Evolutionary conservation across 371 early-diverging fungal species (phyloP).

Genomic region (Dinochytrium kinnereticum): DNA sequence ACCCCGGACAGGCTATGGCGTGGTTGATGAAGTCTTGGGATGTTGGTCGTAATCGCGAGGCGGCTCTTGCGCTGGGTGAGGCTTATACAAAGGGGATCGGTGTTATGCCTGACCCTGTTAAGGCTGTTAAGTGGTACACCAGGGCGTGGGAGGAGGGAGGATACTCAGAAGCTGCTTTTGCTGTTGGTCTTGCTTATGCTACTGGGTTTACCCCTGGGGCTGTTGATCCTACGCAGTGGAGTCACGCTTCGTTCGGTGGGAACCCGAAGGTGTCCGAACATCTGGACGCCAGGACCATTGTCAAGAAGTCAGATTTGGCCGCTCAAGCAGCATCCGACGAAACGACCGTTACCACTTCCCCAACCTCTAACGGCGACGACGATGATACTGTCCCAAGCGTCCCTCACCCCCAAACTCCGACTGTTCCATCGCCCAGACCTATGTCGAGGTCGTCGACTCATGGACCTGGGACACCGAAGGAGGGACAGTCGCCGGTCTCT

Average conservation of each 20-base stretch:
- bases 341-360: background rate
- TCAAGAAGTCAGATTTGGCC: constrained; percentile 5
- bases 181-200: constrained; percentile 37
- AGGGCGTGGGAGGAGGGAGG: constrained; percentile 38
- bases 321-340: background rate
- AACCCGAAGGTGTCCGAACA: constrained; percentile 26
- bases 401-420: background rate
- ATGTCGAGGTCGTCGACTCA: background rate
- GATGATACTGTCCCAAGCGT: constrained; percentile 7
- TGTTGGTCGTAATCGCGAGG: constrained; percentile 32
- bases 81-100: constrained; percentile 39
- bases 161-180: constrained; percentile 38
- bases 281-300: constrained; percentile 18
- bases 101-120: constrained; percentile 32
- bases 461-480: too few relatives aligned
- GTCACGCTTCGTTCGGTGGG: constrained; percentile 15
- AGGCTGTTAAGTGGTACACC: constrained; percentile 40
- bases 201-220: constrained; percentile 43
- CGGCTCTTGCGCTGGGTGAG: constrained; percentile 38
- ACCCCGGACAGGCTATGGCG: constrained; percentile 37
- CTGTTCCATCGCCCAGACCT: background rate
- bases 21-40: constrained; percentile 43
- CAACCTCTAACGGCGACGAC: background rate
- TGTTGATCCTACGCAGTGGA: constrained; percentile 35
- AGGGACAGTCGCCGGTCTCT: background rate